Percentiles rank a stretch among this genome's conserved stretches.
These are phyloP conservation scores for Wickerhamomyces hampshirensis DNA, from an alignment of 805 yeast species.

Conservation along the genomic window DNA sequence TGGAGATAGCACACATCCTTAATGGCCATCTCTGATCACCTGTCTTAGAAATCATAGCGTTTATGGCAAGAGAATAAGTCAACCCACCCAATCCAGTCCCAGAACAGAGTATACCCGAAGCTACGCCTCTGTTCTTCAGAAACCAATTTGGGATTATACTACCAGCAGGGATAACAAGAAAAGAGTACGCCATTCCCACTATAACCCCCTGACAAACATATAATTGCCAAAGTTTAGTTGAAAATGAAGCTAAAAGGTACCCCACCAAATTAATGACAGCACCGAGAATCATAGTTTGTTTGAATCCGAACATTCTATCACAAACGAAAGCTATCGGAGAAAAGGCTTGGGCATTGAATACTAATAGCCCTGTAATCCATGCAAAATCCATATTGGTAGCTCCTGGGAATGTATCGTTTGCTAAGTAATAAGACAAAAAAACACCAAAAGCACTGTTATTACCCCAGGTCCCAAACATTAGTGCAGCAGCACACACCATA, in stretches of 20 bases:
- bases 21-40: slow-evolving; percentile 46
- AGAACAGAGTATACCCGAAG: slow-evolving; percentile 41
- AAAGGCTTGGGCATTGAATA: slow-evolving; percentile 48
- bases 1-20: slow-evolving; percentile 39
- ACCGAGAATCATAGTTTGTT: slow-evolving; percentile 45
- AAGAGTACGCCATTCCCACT: slow-evolving; percentile 47
- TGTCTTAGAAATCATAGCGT: slow-evolving; percentile 36
- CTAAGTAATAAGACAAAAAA: slow-evolving; percentile 53
- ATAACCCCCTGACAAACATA: slow-evolving; percentile 65
- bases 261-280: slow-evolving; percentile 47
- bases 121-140: slow-evolving; percentile 51
- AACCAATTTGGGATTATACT: slow-evolving; percentile 70
- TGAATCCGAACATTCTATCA: slow-evolving; percentile 46
- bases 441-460: slow-evolving; percentile 56
- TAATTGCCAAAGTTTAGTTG: slow-evolving; percentile 59
- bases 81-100: slow-evolving; percentile 56
- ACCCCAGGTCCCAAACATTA: slow-evolving; percentile 69
- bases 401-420: slow-evolving; percentile 45
- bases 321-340: slow-evolving; percentile 52
- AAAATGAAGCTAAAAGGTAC: slow-evolving; percentile 54
- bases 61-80: slow-evolving; percentile 36
- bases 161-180: slow-evolving; percentile 54
- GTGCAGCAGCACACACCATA: slow-evolving; percentile 41
- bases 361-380: slow-evolving; percentile 61
- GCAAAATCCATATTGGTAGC: slow-evolving; percentile 59